These are phyloP conservation scores for Oryza coarctata DNA, from an alignment of 176 grass and related monocot species.

Conservation along the genomic window DNA sequence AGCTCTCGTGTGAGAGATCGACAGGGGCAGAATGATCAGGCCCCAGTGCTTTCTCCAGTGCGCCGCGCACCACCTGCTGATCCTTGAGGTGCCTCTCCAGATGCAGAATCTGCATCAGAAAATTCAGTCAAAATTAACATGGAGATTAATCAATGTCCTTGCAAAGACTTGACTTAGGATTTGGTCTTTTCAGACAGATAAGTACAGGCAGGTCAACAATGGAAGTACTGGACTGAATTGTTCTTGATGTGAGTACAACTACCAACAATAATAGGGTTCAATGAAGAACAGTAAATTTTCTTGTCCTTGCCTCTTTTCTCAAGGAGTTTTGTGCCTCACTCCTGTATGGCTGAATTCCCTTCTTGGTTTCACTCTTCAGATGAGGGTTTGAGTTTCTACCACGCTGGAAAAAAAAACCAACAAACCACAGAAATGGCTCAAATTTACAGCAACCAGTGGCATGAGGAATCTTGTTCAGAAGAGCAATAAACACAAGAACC, in stretches of 20 bases:
- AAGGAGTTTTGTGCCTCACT: constrained; percentile 48
- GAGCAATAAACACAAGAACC: neutral
- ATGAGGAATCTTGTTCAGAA: neutral
- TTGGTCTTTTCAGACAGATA: neutral
- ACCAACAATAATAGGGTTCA: neutral
- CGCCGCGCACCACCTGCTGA: constrained; percentile 68
- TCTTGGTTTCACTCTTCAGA: constrained; percentile 35
- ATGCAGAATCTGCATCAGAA: constrained; percentile 61
- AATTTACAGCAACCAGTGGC: constrained; percentile 9
- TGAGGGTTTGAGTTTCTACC: constrained; percentile 42
- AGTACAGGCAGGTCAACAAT: neutral
- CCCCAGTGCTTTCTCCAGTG: constrained; percentile 80
- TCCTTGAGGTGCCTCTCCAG: constrained; percentile 74
- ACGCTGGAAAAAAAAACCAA: constrained; percentile 37
- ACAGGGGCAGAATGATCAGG: constrained; percentile 45
- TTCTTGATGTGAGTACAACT: neutral
- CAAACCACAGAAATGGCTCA: constrained; percentile 7
- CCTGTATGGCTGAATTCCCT: constrained; percentile 32
- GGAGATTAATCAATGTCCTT: neutral
- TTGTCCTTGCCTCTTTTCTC: constrained; percentile 68
- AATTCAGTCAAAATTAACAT: neutral
- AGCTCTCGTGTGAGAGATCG: constrained; percentile 44
- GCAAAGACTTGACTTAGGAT: neutral
- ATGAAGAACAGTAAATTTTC: constrained; percentile 9
- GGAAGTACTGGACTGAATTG: neutral